A percentile compares a stretch with the other conserved stretches of the same genome.
These are phyloP conservation scores for Entonaema liquescens DNA, from an alignment of 495 filamentous ascomycete genomes.

Conservation along the genomic window DNA sequence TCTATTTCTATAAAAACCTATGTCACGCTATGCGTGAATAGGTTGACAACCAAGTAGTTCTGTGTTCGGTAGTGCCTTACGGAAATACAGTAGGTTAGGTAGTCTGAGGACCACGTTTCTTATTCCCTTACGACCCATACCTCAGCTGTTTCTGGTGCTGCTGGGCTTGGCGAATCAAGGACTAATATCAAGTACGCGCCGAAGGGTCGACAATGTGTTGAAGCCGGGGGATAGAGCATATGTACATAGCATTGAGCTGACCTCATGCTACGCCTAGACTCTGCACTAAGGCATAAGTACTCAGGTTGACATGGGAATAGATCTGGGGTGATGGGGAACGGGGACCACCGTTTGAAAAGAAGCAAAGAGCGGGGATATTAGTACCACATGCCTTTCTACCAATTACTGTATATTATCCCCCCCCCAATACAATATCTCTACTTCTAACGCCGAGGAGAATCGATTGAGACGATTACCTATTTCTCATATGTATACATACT, in stretches of 20 bases:
- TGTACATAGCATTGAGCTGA: neutral
- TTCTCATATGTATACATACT: neutral
- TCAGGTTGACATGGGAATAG: conserved; percentile 12
- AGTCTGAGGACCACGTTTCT: conserved; percentile 9
- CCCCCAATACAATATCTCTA: neutral
- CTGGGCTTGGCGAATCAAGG: neutral
- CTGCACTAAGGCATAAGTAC: neutral
- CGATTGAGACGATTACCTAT: conserved; percentile 9
- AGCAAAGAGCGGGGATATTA: conserved; percentile 27
- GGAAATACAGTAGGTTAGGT: neutral
- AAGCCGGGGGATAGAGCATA: neutral
- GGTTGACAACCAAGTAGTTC: neutral
- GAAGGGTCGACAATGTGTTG: neutral
- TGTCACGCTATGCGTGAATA: neutral
- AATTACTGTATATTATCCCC: conserved; percentile 30
- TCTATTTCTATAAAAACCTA: conserved; percentile 2
- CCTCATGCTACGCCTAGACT: neutral
- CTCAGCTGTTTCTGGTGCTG: neutral
- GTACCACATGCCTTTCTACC: conserved; percentile 25
- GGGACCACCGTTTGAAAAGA: conserved; percentile 23
- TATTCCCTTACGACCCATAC: conserved; percentile 3
- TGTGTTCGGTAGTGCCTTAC: neutral
- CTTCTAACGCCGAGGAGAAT: conserved; percentile 1
- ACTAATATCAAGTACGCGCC: neutral
- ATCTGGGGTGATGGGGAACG: conserved; percentile 23